These are phyloP conservation scores for Leptographium wingfieldii DNA, from an alignment of 2,329 filamentous ascomycete genomes.

Conservation along the genomic window DNA sequence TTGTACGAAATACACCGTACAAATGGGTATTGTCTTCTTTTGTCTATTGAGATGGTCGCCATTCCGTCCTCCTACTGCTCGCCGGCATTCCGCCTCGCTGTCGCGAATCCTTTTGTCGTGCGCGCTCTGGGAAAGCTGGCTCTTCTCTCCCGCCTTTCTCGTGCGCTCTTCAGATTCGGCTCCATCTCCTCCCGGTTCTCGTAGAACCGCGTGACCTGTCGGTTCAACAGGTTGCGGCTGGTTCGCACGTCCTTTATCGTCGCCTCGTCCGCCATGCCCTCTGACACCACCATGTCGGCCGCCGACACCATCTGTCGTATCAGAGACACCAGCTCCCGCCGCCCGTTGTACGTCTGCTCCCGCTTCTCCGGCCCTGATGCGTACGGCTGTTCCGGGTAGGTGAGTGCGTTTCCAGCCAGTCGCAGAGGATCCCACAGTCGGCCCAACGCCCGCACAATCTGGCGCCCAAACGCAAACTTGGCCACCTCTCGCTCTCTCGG, in stretches of 20 bases:
- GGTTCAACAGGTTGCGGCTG: conserved; percentile 19
- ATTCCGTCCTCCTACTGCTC: neutral
- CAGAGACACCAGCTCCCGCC: conserved; percentile 30
- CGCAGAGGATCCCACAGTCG: conserved; percentile 37
- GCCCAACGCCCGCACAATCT: conserved; percentile 37
- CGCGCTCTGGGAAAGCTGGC: neutral
- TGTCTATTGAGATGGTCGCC: neutral
- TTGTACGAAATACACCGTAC: too few relatives aligned
- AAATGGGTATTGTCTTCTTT: neutral
- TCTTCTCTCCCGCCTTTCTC: neutral
- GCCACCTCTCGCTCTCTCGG: conserved; percentile 20
- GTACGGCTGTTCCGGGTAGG: conserved; percentile 16
- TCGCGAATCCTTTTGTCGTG: neutral
- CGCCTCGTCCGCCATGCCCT: conserved; percentile 24
- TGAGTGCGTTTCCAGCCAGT: conserved; percentile 19
- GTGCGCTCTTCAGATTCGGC: neutral
- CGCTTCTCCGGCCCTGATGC: neutral
- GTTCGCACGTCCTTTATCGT: conserved; percentile 20
- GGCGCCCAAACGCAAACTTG: conserved; percentile 32
- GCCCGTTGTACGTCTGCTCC: conserved; percentile 18
- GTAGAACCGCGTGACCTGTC: conserved; percentile 17
- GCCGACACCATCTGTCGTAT: conserved; percentile 33
- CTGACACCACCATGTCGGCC: conserved; percentile 29
- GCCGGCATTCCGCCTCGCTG: neutral
- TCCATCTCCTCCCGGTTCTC: conserved; percentile 9